Conservation (phyloP, 768 basidiomycete genomes). For the Phanerochaete sordida region DNA sequence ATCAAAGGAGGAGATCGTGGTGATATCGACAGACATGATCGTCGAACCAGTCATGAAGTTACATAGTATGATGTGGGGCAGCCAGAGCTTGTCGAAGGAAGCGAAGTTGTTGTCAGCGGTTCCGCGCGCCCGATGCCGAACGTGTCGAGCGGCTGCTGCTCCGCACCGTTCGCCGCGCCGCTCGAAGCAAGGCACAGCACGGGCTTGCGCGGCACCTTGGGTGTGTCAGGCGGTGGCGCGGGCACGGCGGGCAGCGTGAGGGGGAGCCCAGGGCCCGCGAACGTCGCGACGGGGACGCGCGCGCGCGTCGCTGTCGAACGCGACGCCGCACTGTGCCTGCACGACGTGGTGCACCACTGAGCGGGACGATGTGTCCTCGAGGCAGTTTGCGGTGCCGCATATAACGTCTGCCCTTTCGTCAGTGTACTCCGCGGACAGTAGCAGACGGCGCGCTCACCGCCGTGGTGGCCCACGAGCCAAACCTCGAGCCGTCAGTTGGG, state of each 20-base stretch:
- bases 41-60: too few relatives aligned
- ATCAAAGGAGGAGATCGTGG: too few relatives aligned
- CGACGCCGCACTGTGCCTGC: constrained; percentile 52
- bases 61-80: too few relatives aligned
- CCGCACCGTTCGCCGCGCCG: not conserved
- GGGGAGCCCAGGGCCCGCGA: constrained; percentile 14
- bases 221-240: too few relatives aligned
- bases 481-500: constrained; percentile 60
- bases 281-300: constrained; percentile 31
- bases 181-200: not conserved
- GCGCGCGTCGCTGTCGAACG: constrained; percentile 48
- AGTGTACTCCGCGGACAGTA: not conserved
- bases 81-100: too few relatives aligned
- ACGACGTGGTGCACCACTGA: constrained; percentile 80
- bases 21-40: too few relatives aligned
- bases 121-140: not conserved
- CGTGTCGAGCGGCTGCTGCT: not conserved
- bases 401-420: constrained; percentile 72
- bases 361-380: constrained; percentile 60
- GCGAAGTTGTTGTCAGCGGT: not conserved
- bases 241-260: constrained; percentile 8
- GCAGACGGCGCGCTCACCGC: constrained; percentile 41
- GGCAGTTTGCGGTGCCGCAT: constrained; percentile 37
- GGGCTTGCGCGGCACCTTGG: not conserved
- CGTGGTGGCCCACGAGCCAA: constrained; percentile 76